Evolutionary conservation across 1,284 basidiomycete species (phyloP), one percentile per base, ranked within the genome.

Genomic region (Naganishia cerealis): DNA sequence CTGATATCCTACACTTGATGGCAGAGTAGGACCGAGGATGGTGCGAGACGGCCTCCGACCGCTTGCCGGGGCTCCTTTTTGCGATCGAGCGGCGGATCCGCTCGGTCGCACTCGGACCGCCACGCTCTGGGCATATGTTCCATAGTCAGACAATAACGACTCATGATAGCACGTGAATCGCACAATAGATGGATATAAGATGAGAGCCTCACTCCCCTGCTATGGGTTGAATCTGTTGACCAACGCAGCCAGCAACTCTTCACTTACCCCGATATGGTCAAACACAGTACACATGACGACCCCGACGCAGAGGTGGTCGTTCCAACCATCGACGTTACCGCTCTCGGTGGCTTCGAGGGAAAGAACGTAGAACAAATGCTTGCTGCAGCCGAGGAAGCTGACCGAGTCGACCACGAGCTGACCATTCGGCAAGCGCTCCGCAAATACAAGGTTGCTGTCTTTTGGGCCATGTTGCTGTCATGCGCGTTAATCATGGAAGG

Each of bases 371-470:
- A 18, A 26, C 33, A 55, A 38, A 52, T 65, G 36, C 52, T 65
- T 9, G 78, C 79, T 67, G 81, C 80, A 39, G 75, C 76, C 18
- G 74, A 75, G 70, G 38, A 40, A 39, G 80, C 77, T 26, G 79
- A 81, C 46, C 67, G 68, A 16, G 73, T 71, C 26, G 81, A 82
- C 73, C 78, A 80, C 70, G 70, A 73, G 33, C 76, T 79, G 76
- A 74, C 77, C 65, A 57, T 80, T 50, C 26, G 69, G 29, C 73
- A 83, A 59, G 82, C 81, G 13, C 75, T 83, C 70, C 62, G 68
- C 12, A 74, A 74, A 26, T 79, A 83, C 76, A 78, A 76, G 69
- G 81, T 77, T 58, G 83, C 82, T 36, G 78, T 82, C 57, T 72
- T 81, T 42, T 84, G 80, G 81, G 68, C 74, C 0, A 67, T 75